These are phyloP conservation scores for Gossypium bickii DNA, from an alignment of 345 rosid genomes.

Conservation along the genomic window DNA sequence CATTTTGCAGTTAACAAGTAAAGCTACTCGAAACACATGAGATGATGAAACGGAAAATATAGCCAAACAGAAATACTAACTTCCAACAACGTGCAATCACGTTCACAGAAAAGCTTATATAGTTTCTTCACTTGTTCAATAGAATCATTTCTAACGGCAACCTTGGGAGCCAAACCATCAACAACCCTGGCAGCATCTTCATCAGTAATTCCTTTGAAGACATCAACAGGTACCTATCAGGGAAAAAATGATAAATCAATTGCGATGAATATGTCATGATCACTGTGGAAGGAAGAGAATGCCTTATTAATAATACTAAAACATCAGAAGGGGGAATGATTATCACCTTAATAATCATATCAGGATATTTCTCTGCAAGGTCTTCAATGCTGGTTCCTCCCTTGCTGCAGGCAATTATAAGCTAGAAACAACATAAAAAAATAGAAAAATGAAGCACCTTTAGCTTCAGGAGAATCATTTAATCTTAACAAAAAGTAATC, in stretches of 20 bases:
- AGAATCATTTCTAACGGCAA: conserved; percentile 67
- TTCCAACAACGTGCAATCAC: conserved; percentile 93
- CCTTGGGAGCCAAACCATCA: conserved; percentile 84
- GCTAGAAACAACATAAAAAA: conserved; percentile 32
- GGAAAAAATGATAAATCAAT: conserved; percentile 26
- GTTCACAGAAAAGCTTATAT: conserved; percentile 71
- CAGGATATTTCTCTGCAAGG: conserved; percentile 94
- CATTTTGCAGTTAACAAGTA: too few species aligned
- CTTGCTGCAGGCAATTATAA: conserved; percentile 89
- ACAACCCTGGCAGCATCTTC: conserved; percentile 97
- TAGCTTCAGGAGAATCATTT: background rate
- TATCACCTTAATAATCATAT: conserved; percentile 88
- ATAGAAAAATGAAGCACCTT: background rate
- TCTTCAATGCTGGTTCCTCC: conserved; percentile 99
- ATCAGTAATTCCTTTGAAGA: conserved; percentile 86
- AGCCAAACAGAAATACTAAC: conserved; percentile 39
- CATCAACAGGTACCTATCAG: conserved; percentile 87
- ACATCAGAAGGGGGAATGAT: background rate
- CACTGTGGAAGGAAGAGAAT: conserved; percentile 11
- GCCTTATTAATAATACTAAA: conserved; percentile 13
- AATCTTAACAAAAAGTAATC: background rate
- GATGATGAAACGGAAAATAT: background rate
- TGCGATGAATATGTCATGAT: background rate
- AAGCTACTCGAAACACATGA: background rate
- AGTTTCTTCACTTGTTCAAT: conserved; percentile 98